Conservation (phyloP, 345 rosid genomes). For the Brassica nigra region DNA sequence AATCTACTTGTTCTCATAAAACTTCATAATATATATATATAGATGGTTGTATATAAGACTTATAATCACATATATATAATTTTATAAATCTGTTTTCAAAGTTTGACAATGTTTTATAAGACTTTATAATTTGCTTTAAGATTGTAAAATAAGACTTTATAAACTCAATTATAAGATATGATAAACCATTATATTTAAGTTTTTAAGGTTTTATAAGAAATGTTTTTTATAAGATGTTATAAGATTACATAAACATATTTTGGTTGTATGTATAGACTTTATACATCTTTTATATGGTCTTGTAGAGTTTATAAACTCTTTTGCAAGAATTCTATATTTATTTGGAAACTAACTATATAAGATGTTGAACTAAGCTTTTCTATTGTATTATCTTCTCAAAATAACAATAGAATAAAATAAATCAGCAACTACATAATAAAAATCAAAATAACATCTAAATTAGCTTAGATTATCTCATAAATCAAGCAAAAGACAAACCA, state of each 20-base stretch:
- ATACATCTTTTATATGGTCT: not conserved
- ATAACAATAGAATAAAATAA: not conserved
- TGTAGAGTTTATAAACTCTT: not conserved
- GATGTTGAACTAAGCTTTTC: not conserved
- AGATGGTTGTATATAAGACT: not conserved
- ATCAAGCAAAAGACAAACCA: not conserved
- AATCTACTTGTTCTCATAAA: not conserved
- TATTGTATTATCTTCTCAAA: not conserved
- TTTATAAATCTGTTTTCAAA: not conserved
- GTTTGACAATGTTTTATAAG: not conserved
- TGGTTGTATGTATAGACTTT: not conserved
- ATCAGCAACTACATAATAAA: not conserved
- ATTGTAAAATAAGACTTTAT: not conserved
- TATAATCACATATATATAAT: not conserved
- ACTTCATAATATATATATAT: not conserved
- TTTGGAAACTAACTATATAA: not conserved
- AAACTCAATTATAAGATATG: not conserved
- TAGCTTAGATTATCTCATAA: not conserved
- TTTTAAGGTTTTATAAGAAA: not conserved
- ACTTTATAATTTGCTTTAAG: not conserved
- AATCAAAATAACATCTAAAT: not conserved
- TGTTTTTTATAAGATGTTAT: too few relatives aligned
- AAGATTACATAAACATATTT: not conserved
- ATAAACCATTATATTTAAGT: not conserved
- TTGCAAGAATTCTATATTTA: not conserved